Percentiles rank a stretch among this genome's conserved stretches.
Conservation (phyloP, 768 basidiomycete genomes). For the Brasilioporus rufonigricans region DNA sequence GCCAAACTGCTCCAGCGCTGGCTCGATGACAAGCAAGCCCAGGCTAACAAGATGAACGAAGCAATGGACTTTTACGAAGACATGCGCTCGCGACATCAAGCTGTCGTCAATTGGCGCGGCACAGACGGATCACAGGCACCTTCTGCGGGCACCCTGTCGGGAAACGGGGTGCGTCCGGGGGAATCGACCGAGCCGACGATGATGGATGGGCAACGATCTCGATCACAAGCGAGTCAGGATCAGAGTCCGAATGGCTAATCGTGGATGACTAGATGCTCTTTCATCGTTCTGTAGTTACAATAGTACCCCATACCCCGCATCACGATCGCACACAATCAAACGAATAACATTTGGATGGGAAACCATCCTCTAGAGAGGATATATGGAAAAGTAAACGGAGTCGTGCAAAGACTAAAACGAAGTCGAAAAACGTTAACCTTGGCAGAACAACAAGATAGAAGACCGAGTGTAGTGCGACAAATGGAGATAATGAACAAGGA, state of each 20-base stretch:
- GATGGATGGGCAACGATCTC: slow-evolving; percentile 78
- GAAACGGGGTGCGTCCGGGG: slow-evolving; percentile 45
- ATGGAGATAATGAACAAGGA: slow-evolving; percentile 24
- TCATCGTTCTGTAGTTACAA: no score
- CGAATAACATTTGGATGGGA: slow-evolving; percentile 27
- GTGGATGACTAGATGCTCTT: slow-evolving; percentile 49
- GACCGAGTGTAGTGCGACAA: slow-evolving; percentile 17
- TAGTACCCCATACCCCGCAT: slow-evolving; percentile 23
- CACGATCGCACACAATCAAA: slow-evolving; percentile 11
- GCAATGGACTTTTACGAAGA: slow-evolving; percentile 88
- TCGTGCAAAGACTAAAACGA: slow-evolving; percentile 13
- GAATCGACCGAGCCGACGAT: slow-evolving; percentile 34
- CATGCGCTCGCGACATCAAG: slow-evolving; percentile 72
- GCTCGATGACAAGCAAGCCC: slow-evolving; percentile 91
- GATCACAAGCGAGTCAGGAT: slow-evolving; percentile 64
- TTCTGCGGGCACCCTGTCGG: slow-evolving; percentile 37
- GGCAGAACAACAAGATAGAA: slow-evolving; percentile 26
- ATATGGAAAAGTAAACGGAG: slow-evolving; percentile 24
- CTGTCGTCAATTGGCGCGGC: slow-evolving; percentile 58
- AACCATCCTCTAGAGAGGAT: slow-evolving; percentile 33
- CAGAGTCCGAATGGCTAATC: slow-evolving; percentile 92
- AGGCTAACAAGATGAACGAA: slow-evolving; percentile 94
- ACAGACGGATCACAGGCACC: slow-evolving; percentile 32
- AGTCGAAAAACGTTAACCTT: slow-evolving; percentile 26
- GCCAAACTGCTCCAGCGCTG: slow-evolving; percentile 93